phyloP scores from a whole-genome alignment of 1,284 basidiomycete species.

The Irpex rosettiformis region DNA sequence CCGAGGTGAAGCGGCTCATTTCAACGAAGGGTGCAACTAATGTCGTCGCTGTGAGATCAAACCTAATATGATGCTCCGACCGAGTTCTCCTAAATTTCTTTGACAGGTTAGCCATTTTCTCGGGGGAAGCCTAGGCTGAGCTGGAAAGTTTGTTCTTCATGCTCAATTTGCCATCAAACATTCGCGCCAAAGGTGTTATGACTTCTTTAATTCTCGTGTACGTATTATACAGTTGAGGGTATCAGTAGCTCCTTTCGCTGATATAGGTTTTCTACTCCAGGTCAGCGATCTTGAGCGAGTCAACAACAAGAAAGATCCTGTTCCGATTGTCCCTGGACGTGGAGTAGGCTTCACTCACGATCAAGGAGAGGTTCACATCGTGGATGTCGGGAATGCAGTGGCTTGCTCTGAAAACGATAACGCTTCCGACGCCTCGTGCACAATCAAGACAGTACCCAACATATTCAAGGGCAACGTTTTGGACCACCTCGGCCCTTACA shows the following conservation, averaged over 20 bases:
- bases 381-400: conserved; percentile 9
- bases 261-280: conserved; percentile 16
- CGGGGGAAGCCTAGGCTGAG: conserved; percentile 56
- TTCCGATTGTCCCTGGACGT: conserved; percentile 30
- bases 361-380: conserved; percentile 29
- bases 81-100: not conserved
- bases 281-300: conserved; percentile 41
- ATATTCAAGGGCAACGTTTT: conserved; percentile 17
- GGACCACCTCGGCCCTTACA: conserved; percentile 25
- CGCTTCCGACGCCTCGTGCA: conserved; percentile 20
- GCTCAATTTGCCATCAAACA: conserved; percentile 40
- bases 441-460: conserved; percentile 19
- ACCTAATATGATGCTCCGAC: not conserved
- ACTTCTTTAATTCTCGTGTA: conserved; percentile 39
- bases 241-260: not conserved
- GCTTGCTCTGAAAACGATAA: conserved; percentile 21
- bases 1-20: conserved; percentile 37
- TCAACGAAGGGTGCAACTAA: conserved; percentile 28
- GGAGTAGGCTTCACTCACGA: conserved; percentile 28
- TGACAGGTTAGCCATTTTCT: conserved; percentile 48
- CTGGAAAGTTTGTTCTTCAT: conserved; percentile 49
- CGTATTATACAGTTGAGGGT: not conserved
- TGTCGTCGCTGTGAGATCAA: conserved; percentile 32
- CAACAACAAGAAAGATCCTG: conserved; percentile 27
- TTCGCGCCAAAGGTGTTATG: conserved; percentile 41